Evolutionary conservation across 108 stramenopile species (phyloP).

Genomic region (Fistulifera pelliculosa): DNA sequence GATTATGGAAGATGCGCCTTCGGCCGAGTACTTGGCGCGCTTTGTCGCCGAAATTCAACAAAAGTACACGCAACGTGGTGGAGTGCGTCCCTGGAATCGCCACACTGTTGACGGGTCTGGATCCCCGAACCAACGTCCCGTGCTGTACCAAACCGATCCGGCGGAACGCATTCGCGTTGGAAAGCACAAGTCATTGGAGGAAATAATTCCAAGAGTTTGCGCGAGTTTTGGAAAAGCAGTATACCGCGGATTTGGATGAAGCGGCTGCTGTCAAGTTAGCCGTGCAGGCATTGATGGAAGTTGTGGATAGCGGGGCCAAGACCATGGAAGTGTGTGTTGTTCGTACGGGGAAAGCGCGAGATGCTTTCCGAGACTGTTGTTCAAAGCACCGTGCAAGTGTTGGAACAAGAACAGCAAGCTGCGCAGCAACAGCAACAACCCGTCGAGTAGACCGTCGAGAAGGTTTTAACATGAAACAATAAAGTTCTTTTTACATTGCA

Average conservation of each 20-base stretch:
- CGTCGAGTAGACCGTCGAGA: no score
- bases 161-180: constrained; percentile 96
- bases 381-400: constrained; percentile 76
- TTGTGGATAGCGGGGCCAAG: constrained; percentile 97
- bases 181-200: constrained; percentile 99
- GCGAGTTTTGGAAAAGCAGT: constrained; percentile 98
- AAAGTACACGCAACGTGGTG: constrained; percentile 98
- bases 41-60: constrained; percentile 98
- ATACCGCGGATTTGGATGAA: constrained; percentile 77
- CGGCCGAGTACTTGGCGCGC: constrained; percentile 95
- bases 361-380: constrained; percentile 74
- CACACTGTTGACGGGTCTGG: constrained; percentile 82
- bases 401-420: constrained; percentile 67
- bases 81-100: constrained; percentile 99
- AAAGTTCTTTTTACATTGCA: no score
- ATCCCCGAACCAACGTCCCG: constrained; percentile 51
- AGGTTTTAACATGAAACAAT: no score
- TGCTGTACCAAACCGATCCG: constrained; percentile 95
- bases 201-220: constrained; percentile 88
- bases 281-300: constrained; percentile 93
- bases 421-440: no score
- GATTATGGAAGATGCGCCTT: constrained; percentile 97
- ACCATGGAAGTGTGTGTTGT: constrained; percentile 96
- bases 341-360: constrained; percentile 45
- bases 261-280: constrained; percentile 81